These are phyloP conservation scores for Fagopyrum homotropicum DNA, from an alignment of 148 eudicot species.

Conservation along the genomic window DNA sequence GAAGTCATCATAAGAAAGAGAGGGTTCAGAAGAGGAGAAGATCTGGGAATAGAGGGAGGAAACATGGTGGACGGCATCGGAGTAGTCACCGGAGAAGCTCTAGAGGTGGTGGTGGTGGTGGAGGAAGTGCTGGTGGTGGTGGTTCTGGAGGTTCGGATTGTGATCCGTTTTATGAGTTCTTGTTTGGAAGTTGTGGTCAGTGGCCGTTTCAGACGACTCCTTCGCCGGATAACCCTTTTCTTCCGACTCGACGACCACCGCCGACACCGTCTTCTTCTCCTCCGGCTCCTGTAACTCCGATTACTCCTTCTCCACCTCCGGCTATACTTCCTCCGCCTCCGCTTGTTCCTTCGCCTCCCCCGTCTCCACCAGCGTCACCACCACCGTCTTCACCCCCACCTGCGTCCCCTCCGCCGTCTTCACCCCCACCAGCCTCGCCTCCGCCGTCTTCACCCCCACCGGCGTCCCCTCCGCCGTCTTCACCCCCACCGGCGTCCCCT, in stretches of 20 bases:
- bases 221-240: slow-evolving; percentile 1
- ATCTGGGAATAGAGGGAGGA: not conserved
- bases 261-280: not conserved
- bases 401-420: not conserved
- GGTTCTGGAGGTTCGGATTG: not conserved
- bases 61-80: not conserved
- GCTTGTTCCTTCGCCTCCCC: not conserved
- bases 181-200: not conserved
- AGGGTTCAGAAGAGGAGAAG: not conserved
- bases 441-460: not conserved
- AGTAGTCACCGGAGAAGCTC: not conserved
- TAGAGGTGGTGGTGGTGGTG: not conserved
- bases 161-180: slow-evolving; percentile 1
- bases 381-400: not conserved
- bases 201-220: slow-evolving; percentile 6
- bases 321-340: not conserved
- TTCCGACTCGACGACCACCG: not conserved
- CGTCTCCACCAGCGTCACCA: not conserved
- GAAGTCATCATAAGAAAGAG: not conserved
- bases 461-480: not conserved
- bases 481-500: not conserved
- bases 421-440: not conserved
- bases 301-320: not conserved
- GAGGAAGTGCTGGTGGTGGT: not conserved
- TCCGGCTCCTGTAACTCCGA: not conserved